Evolutionary conservation across 164 flowering plant genomes (phyloP).

Genomic region (Tetracentron sinense): DNA sequence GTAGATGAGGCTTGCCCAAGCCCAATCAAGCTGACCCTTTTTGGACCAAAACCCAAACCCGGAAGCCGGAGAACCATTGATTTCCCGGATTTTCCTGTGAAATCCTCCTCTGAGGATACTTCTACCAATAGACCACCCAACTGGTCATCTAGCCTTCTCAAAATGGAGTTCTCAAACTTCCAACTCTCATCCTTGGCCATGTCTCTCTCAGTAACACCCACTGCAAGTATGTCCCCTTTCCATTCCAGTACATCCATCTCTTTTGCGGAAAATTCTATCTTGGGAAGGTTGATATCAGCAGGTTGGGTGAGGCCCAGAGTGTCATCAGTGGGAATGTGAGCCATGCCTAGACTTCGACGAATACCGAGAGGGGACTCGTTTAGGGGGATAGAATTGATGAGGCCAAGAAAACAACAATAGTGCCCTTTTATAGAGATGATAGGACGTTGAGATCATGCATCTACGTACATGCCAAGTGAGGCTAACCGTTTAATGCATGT

Average conservation of each 20-base stretch:
- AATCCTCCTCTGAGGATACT: conserved; percentile 86
- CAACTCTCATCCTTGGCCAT: conserved; percentile 61
- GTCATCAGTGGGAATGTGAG: conserved; percentile 29
- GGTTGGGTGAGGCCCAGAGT: conserved; percentile 51
- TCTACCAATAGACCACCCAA: conserved; percentile 75
- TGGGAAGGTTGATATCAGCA: conserved; percentile 22
- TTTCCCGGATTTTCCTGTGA: conserved; percentile 88
- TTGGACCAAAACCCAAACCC: no score
- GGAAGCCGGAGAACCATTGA: conserved; percentile 72
- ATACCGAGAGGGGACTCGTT: conserved; percentile 8
- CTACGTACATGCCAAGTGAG: no score
- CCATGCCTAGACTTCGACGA: conserved; percentile 22
- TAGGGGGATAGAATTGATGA: no score
- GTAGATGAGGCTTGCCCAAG: conserved; percentile 50
- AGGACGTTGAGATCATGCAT: no score
- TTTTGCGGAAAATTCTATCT: conserved; percentile 36
- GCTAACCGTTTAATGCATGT: no score
- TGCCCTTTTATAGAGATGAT: no score
- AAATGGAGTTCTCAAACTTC: conserved; percentile 58
- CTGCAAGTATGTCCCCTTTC: conserved; percentile 94
- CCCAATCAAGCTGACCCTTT: conserved; percentile 79
- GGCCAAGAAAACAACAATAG: no score
- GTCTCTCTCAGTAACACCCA: conserved; percentile 90
- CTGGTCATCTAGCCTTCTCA: conserved; percentile 59
- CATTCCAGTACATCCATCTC: conserved; percentile 62